phyloP scores from a whole-genome alignment of 75 land plant species.

The Sequoiadendron giganteum region DNA sequence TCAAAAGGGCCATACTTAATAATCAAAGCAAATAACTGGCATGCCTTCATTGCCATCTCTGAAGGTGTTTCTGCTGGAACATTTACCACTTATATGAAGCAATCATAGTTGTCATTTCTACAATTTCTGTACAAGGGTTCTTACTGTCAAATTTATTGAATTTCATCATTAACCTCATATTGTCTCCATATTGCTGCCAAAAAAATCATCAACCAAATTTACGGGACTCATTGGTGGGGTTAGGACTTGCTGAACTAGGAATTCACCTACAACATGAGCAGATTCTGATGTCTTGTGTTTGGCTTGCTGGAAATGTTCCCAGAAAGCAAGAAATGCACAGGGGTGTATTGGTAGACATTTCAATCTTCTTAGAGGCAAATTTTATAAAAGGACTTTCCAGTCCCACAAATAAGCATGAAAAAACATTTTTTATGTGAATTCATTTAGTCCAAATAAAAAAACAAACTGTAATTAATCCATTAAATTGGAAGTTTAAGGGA shows the following conservation, averaged over 20 bases:
- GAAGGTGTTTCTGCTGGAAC: background rate
- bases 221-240: background rate
- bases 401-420: too few species aligned
- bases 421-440: too few species aligned
- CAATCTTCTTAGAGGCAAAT: too few species aligned
- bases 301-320: too few species aligned
- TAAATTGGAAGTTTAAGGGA: too few species aligned
- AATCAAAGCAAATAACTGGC: background rate
- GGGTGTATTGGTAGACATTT: too few species aligned
- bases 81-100: background rate
- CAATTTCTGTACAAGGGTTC: background rate
- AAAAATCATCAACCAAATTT: background rate
- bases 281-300: too few species aligned
- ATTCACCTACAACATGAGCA: background rate
- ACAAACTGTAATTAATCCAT: too few species aligned
- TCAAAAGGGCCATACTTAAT: background rate
- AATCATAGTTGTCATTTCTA: background rate
- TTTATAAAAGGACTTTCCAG: too few species aligned
- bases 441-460: too few species aligned
- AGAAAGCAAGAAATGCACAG: too few species aligned
- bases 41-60: background rate
- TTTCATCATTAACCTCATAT: background rate
- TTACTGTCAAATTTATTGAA: background rate
- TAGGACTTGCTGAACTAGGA: background rate
- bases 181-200: background rate